These are phyloP conservation scores for Trifolium pratense DNA, from an alignment of 306 rosid genomes.

Conservation along the genomic window DNA sequence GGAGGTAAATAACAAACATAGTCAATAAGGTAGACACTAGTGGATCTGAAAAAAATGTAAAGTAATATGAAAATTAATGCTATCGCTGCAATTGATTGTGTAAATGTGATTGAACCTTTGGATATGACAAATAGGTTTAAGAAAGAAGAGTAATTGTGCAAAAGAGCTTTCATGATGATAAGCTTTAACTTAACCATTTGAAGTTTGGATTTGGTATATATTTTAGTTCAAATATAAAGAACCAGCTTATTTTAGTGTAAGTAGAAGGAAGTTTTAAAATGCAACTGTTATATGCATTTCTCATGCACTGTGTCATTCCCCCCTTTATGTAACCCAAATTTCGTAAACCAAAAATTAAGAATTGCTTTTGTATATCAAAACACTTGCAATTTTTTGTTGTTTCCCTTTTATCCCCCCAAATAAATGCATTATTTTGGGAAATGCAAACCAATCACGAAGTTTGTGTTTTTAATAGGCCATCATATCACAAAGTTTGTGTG, in stretches of 20 bases:
- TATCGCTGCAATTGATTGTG: slow-evolving; percentile 46
- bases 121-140: slow-evolving; percentile 7
- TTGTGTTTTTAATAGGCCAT: not conserved
- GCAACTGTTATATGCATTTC: slow-evolving; percentile 33
- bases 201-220: slow-evolving; percentile 32
- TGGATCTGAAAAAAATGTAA: slow-evolving; percentile 44
- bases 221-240: slow-evolving; percentile 29
- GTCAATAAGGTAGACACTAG: slow-evolving; percentile 62
- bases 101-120: slow-evolving; percentile 38
- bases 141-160: slow-evolving; percentile 17
- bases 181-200: slow-evolving; percentile 16
- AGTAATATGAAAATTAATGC: slow-evolving; percentile 42
- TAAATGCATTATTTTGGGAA: slow-evolving; percentile 30
- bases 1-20: slow-evolving; percentile 67
- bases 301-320: slow-evolving; percentile 39
- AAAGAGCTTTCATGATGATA: slow-evolving; percentile 46
- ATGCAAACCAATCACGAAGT: slow-evolving; percentile 42
- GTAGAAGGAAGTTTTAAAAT: slow-evolving; percentile 34
- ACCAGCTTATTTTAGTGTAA: slow-evolving; percentile 15
- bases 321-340: slow-evolving; percentile 7
- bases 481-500: slow-evolving; percentile 40
- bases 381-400: not conserved
- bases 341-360: not conserved
- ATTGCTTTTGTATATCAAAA: not conserved
- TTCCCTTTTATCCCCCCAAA: not conserved